Percentiles rank a stretch among this genome's conserved stretches.
Conservation (phyloP, 768 basidiomycete species). For the Serendipita sp. region DNA sequence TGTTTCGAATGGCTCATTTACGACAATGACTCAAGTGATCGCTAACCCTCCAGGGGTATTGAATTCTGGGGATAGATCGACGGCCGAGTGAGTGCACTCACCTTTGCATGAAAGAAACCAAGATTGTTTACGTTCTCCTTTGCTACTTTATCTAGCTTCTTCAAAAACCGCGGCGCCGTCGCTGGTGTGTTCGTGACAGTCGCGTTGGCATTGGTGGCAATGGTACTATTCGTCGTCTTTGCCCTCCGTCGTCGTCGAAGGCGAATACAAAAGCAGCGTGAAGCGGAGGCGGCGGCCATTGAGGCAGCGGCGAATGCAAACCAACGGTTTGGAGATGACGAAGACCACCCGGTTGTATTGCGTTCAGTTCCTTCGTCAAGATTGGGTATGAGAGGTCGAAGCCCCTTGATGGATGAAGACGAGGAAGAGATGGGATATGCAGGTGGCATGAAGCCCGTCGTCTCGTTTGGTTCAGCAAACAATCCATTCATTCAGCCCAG, state of each 20-base stretch:
- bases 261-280: conserved; percentile 8
- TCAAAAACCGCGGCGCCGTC: conserved; percentile 53
- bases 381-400: background rate
- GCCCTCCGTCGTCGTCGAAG: conserved; percentile 27
- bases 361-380: background rate
- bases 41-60: conserved; percentile 57
- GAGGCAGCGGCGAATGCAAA: background rate
- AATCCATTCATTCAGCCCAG: background rate
- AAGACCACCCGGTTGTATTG: background rate
- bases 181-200: conserved; percentile 59
- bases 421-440: background rate
- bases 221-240: conserved; percentile 30
- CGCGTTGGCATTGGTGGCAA: conserved; percentile 44
- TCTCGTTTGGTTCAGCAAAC: background rate
- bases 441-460: background rate
- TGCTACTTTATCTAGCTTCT: conserved; percentile 43
- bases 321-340: background rate
- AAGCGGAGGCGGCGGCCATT: background rate
- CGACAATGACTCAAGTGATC: conserved; percentile 45
- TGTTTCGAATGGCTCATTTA: conserved; percentile 31
- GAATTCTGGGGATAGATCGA: conserved; percentile 25
- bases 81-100: conserved; percentile 12
- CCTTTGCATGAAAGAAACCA: background rate
- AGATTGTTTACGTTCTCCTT: background rate
- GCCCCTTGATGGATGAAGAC: background rate